Conservation (phyloP, 805 yeast species). For the Candida pseudoglaebosa region DNA sequence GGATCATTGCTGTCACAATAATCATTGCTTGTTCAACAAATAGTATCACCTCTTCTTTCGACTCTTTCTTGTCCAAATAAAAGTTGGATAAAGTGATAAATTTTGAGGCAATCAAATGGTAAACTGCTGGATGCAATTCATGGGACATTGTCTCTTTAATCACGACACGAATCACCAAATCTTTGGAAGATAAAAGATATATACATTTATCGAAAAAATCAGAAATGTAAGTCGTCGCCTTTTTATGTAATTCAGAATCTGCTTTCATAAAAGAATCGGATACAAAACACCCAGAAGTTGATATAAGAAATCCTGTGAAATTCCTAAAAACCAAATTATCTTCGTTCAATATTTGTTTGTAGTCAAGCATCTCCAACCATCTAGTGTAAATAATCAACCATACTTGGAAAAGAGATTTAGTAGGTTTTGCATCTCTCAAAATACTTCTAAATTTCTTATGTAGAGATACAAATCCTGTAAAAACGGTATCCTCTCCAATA, state of each 20-base stretch:
- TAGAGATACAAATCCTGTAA: constrained; percentile 70
- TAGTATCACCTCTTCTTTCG: constrained; percentile 26
- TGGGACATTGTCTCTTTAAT: constrained; percentile 67
- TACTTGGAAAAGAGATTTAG: constrained; percentile 29
- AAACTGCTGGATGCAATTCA: constrained; percentile 59
- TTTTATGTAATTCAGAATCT: constrained; percentile 21
- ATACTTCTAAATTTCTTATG: constrained; percentile 57
- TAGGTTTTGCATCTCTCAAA: constrained; percentile 23
- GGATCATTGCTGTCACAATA: constrained; percentile 39
- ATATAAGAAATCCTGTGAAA: constrained; percentile 69
- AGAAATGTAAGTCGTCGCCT: constrained; percentile 35
- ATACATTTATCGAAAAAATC: constrained; percentile 51
- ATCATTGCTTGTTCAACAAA: constrained; percentile 49
- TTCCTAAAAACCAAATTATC: constrained; percentile 54
- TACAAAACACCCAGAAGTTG: constrained; percentile 62
- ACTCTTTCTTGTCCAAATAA: constrained; percentile 23
- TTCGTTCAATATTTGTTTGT: constrained; percentile 23
- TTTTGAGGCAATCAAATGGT: constrained; percentile 44
- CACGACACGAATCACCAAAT: constrained; percentile 59
- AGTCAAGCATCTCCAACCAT: constrained; percentile 39
- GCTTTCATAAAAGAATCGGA: constrained; percentile 21
- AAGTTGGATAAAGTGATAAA: constrained; percentile 35
- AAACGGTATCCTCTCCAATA: constrained; percentile 49
- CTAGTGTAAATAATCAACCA: constrained; percentile 47
- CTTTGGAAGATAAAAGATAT: constrained; percentile 44